A percentile compares a stretch with the other conserved stretches of the same genome.
These are phyloP conservation scores for Erodium chrysanthum DNA, from an alignment of 441 rosid species.

Conservation along the genomic window DNA sequence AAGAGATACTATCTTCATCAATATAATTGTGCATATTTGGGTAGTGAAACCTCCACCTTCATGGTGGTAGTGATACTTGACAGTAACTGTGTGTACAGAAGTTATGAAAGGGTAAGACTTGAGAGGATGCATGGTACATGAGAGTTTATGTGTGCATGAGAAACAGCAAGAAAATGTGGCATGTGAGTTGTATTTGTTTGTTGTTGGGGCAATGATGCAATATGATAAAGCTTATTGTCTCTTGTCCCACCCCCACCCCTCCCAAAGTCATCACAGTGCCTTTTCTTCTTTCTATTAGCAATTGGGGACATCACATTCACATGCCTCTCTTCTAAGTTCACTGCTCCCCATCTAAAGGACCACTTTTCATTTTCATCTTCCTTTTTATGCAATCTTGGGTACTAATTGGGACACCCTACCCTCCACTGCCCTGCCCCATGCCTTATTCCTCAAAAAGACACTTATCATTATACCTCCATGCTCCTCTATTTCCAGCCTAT, in stretches of 20 bases:
- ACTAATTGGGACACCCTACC: slow-evolving; percentile 3
- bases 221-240: slow-evolving; percentile 26
- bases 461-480: slow-evolving; percentile 9
- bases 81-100: neutral
- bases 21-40: slow-evolving; percentile 34
- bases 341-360: slow-evolving; percentile 14
- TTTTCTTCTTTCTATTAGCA: neutral
- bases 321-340: slow-evolving; percentile 18
- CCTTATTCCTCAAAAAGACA: slow-evolving; percentile 8
- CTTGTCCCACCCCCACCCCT: slow-evolving; percentile 27
- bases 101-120: neutral
- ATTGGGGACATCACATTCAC: slow-evolving; percentile 25
- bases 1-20: slow-evolving; percentile 14
- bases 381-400: slow-evolving; percentile 15
- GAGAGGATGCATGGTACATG: neutral
- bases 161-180: slow-evolving; percentile 16
- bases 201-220: slow-evolving; percentile 31
- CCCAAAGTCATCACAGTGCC: neutral
- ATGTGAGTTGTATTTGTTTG: slow-evolving; percentile 12
- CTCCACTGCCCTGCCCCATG: slow-evolving; percentile 12
- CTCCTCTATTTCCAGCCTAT: slow-evolving; percentile 9
- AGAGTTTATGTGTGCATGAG: neutral
- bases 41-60: neutral
- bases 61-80: too few species aligned
- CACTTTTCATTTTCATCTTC: slow-evolving; percentile 13